Evolutionary conservation across 306 rosid genomes (phyloP).

Genomic region (Malus asiatica): DNA sequence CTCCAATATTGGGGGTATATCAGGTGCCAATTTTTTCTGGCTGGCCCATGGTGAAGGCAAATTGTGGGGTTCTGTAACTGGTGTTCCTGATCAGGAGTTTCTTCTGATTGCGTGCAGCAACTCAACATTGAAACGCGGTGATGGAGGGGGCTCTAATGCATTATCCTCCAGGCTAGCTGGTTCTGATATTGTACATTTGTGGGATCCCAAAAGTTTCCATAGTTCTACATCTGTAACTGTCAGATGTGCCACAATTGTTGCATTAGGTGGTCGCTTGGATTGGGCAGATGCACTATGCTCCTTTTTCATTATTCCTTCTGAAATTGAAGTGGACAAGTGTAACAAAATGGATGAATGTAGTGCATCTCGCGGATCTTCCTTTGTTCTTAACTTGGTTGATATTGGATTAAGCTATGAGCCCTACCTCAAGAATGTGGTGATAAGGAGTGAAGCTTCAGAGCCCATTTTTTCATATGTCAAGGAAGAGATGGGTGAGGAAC

Average conservation of each 20-base stretch:
- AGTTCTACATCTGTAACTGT: constrained; percentile 57
- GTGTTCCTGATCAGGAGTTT: constrained; percentile 64
- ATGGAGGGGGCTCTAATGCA: constrained; percentile 91
- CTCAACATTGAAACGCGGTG: constrained; percentile 74
- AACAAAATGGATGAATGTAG: constrained; percentile 27
- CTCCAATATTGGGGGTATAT: constrained; percentile 62
- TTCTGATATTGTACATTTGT: constrained; percentile 60
- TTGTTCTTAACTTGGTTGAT: constrained; percentile 74
- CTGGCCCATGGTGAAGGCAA: constrained; percentile 82
- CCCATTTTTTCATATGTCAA: constrained; percentile 39
- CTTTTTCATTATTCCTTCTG: constrained; percentile 46
- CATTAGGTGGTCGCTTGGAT: constrained; percentile 88
- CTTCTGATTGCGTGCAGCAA: constrained; percentile 69
- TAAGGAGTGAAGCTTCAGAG: constrained; percentile 31
- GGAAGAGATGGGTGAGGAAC: constrained; percentile 40
- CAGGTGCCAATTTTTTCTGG: constrained; percentile 66
- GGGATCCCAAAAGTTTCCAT: constrained; percentile 57
- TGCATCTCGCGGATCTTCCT: constrained; percentile 36
- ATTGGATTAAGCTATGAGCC: constrained; percentile 92
- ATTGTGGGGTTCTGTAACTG: constrained; percentile 61
- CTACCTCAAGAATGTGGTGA: constrained; percentile 38
- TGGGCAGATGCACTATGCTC: constrained; percentile 66
- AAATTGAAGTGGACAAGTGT: constrained; percentile 28
- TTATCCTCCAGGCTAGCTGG: constrained; percentile 78
- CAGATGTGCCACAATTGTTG: constrained; percentile 77